Percentiles rank a stretch among this genome's conserved stretches.
These are phyloP conservation scores for Trichosporon ovoides DNA, from an alignment of 1,284 basidiomycete genomes.

Conservation along the genomic window DNA sequence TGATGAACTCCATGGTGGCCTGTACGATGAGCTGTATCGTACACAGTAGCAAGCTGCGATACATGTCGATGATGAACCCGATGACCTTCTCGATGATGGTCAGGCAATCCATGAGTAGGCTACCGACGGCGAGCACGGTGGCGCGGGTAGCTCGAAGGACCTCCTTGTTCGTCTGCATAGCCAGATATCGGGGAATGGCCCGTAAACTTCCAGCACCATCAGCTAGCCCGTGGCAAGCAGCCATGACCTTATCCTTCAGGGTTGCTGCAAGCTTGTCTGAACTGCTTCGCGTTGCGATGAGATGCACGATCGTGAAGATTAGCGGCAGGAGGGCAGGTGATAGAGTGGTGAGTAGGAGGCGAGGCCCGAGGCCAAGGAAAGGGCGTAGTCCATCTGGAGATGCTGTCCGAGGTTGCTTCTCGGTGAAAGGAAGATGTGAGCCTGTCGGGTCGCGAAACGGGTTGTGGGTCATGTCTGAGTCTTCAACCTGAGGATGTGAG, in stretches of 20 bases:
- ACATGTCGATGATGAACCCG: constrained; percentile 86
- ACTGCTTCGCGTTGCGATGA: constrained; percentile 61
- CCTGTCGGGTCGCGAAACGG: not conserved
- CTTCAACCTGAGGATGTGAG: not conserved
- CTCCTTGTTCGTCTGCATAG: constrained; percentile 72
- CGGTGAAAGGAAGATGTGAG: not conserved
- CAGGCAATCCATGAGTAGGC: constrained; percentile 59
- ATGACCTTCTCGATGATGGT: constrained; percentile 79
- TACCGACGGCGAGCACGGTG: constrained; percentile 69
- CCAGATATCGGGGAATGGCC: constrained; percentile 80
- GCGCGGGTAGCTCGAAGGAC: constrained; percentile 71
- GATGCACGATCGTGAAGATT: constrained; percentile 74
- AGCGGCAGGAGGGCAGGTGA: constrained; percentile 65
- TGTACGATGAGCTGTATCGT: constrained; percentile 84
- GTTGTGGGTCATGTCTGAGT: not conserved
- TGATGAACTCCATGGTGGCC: constrained; percentile 71
- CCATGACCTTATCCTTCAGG: constrained; percentile 65
- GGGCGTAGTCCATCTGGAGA: constrained; percentile 49
- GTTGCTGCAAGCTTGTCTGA: constrained; percentile 63
- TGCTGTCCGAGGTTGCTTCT: not conserved
- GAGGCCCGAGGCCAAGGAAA: constrained; percentile 73
- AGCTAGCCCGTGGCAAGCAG: constrained; percentile 77
- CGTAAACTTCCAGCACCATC: constrained; percentile 72
- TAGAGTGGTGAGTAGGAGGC: constrained; percentile 75
- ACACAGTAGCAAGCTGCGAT: constrained; percentile 85